These are phyloP conservation scores for Aspergillus heteromorphus DNA, from an alignment of 495 filamentous ascomycete genomes.

Conservation along the genomic window DNA sequence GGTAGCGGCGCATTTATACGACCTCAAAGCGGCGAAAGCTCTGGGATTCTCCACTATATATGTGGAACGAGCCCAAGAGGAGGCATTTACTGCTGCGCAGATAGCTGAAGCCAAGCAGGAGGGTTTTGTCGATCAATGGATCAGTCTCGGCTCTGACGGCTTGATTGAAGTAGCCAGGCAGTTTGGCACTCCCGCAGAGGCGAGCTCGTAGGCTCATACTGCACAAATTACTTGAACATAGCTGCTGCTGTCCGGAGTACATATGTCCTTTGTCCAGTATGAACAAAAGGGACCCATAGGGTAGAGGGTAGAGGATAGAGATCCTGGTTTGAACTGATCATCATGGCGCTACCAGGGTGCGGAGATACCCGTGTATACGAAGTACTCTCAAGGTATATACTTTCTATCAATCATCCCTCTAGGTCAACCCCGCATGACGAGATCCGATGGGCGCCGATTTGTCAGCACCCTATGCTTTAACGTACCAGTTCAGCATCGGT, in stretches of 20 bases:
- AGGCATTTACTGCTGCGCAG: slow-evolving; percentile 50
- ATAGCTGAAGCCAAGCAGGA: slow-evolving; percentile 35
- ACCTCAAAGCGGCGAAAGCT: slow-evolving; percentile 60
- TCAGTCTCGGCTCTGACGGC: slow-evolving; percentile 21
- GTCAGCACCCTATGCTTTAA: background rate
- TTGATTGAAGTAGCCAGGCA: slow-evolving; percentile 31
- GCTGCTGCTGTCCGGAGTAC: too few relatives aligned
- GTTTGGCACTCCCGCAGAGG: slow-evolving; percentile 18
- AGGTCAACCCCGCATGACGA: background rate
- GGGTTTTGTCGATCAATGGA: slow-evolving; percentile 48
- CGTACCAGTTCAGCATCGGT: background rate
- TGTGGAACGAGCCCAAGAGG: slow-evolving; percentile 64
- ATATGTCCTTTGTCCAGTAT: background rate
- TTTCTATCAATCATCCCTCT: background rate
- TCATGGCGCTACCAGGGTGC: too few relatives aligned
- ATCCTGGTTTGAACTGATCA: too few relatives aligned
- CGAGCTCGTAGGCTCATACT: background rate
- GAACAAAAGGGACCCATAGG: background rate
- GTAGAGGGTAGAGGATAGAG: too few relatives aligned
- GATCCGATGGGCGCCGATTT: background rate
- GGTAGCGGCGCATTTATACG: slow-evolving; percentile 72
- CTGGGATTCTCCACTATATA: slow-evolving; percentile 67
- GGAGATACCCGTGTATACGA: too few relatives aligned
- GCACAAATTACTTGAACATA: background rate
- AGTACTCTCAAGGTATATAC: too few relatives aligned